Conservation (phyloP, 2,329 filamentous ascomycete species). For the Penicillium freii region DNA sequence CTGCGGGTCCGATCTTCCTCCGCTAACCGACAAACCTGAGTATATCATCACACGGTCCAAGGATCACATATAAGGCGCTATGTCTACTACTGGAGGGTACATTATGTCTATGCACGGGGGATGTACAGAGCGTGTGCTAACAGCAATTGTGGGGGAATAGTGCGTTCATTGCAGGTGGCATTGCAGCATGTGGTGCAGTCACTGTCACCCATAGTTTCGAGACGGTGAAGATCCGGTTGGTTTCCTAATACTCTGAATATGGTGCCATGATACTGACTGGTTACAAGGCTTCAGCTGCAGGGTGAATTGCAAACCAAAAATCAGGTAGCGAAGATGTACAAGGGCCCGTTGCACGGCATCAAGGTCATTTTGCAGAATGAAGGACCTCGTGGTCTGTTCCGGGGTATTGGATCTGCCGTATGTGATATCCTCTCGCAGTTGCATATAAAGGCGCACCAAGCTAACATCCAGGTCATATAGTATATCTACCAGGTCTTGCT, state of each 20-base stretch:
- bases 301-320: constrained; percentile 88
- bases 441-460: not conserved
- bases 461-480: constrained; percentile 35
- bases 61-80: constrained; percentile 25
- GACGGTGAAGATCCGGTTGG: constrained; percentile 94
- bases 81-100: constrained; percentile 57
- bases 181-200: constrained; percentile 95
- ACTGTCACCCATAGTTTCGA: constrained; percentile 98
- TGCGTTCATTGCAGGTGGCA: constrained; percentile 91
- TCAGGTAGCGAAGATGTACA: constrained; percentile 83
- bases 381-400: constrained; percentile 78
- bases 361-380: constrained; percentile 88
- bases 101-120: constrained; percentile 1
- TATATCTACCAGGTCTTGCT: constrained; percentile 96
- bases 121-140: constrained; percentile 12
- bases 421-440: constrained; percentile 9
- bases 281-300: constrained; percentile 80
- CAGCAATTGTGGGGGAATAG: constrained; percentile 41
- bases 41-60: not conserved
- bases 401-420: constrained; percentile 81
- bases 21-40: constrained; percentile 13
- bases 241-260: not conserved
- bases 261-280: constrained; percentile 2
- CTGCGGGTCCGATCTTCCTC: constrained; percentile 20
- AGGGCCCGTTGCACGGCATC: constrained; percentile 86